These are phyloP conservation scores for Simplicillium sp. DNA, from an alignment of 2,329 filamentous ascomycete species.

Conservation along the genomic window DNA sequence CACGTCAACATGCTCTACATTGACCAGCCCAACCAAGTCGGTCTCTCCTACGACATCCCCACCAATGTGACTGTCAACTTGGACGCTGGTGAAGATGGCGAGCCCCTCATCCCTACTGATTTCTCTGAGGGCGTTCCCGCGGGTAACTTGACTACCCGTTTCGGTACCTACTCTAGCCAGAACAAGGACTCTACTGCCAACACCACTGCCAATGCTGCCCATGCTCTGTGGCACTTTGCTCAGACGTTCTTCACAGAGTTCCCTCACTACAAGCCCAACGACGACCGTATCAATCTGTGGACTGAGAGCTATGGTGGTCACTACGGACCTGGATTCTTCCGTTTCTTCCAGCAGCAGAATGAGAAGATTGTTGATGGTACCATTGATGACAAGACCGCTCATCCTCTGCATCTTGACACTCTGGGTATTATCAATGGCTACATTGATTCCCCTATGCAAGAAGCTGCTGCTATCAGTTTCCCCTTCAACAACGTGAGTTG, in stretches of 20 bases:
- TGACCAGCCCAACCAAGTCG: slow-evolving; percentile 56
- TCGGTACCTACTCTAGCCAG: slow-evolving; percentile 23
- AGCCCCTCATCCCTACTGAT: slow-evolving; percentile 24
- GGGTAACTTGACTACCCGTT: slow-evolving; percentile 24
- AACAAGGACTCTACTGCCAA: slow-evolving; percentile 25
- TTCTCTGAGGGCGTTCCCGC: slow-evolving; percentile 26
- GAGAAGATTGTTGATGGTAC: slow-evolving; percentile 24
- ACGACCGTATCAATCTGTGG: slow-evolving; percentile 53
- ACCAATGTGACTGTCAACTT: slow-evolving; percentile 52
- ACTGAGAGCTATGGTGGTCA: slow-evolving; percentile 62
- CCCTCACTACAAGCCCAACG: slow-evolving; percentile 44
- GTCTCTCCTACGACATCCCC: slow-evolving; percentile 55
- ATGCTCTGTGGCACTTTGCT: slow-evolving; percentile 56
- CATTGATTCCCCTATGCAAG: slow-evolving; percentile 54
- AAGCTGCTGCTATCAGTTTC: slow-evolving; percentile 44
- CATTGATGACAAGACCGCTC: slow-evolving; percentile 29
- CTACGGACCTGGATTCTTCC: slow-evolving; percentile 56
- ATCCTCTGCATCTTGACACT: slow-evolving; percentile 43
- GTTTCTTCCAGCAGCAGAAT: slow-evolving; percentile 53
- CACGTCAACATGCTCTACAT: slow-evolving; percentile 44
- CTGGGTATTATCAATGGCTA: slow-evolving; percentile 64
- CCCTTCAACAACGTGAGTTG: slow-evolving; percentile 47
- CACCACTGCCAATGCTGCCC: slow-evolving; percentile 43
- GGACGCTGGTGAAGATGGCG: slow-evolving; percentile 35
- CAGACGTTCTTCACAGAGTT: slow-evolving; percentile 50